These are phyloP conservation scores for Globisporangium barbulae DNA, from an alignment of 352 stramenopile genomes.

Conservation along the genomic window DNA sequence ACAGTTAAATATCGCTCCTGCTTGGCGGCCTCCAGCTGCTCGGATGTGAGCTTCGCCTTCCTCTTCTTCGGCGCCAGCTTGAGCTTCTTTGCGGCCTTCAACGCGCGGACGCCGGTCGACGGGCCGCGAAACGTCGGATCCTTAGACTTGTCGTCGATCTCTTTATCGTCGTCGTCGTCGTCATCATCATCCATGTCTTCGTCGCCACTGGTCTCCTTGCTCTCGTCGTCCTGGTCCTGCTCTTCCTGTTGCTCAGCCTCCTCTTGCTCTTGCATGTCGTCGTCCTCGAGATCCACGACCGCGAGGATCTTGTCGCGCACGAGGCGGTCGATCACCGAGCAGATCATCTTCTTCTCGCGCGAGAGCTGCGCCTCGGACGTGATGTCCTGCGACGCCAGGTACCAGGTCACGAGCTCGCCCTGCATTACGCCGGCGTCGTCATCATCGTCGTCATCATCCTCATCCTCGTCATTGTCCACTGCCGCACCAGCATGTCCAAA, in stretches of 20 bases:
- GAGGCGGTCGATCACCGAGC: conserved; percentile 79
- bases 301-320: conserved; percentile 72
- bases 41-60: conserved; percentile 33
- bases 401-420: conserved; percentile 83
- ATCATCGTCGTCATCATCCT: conserved; percentile 51
- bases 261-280: conserved; percentile 26
- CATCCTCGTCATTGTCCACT: conserved; percentile 13
- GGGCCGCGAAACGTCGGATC: background rate
- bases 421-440: conserved; percentile 62
- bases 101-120: background rate
- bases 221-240: background rate
- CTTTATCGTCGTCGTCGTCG: conserved; percentile 25
- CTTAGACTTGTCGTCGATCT: conserved; percentile 6
- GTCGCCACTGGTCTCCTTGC: conserved; percentile 19
- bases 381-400: conserved; percentile 80
- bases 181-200: conserved; percentile 40
- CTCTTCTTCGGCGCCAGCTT: conserved; percentile 19
- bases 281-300: conserved; percentile 63
- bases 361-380: conserved; percentile 77
- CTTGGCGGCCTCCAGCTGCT: conserved; percentile 49
- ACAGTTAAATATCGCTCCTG: conserved; percentile 77
- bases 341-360: conserved; percentile 81
- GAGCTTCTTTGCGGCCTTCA: conserved; percentile 12
- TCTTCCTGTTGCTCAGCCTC: conserved; percentile 12
- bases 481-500: background rate